Evolutionary conservation across 106 monocot genomes (phyloP).

Genomic region (Narthecium ossifragum): DNA sequence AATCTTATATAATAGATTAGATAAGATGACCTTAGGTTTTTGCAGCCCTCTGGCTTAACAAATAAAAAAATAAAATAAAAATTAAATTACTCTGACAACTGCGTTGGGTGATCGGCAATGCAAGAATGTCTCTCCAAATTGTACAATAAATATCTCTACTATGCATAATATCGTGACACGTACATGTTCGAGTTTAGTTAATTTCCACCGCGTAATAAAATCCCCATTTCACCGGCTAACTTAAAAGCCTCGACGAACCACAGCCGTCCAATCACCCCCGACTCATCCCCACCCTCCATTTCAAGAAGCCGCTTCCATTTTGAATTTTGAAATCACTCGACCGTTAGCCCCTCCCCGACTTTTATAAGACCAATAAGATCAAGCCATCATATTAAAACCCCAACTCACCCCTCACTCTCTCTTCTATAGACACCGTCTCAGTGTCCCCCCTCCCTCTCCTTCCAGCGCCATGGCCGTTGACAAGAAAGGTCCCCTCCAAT

Average conservation of each 20-base stretch:
- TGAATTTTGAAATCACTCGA: constrained; percentile 17
- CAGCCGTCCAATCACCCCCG: not conserved
- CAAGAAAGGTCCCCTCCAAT: constrained; percentile 66
- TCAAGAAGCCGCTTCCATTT: not conserved
- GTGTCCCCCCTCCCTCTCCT: constrained; percentile 24
- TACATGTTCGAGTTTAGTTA: too few relatives aligned
- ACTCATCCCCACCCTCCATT: not conserved
- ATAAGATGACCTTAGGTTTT: too few relatives aligned
- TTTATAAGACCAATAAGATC: not conserved
- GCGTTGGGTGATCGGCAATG: too few relatives aligned
- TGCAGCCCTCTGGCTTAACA: too few relatives aligned
- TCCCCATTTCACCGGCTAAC: too few relatives aligned
- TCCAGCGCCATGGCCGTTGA: constrained; percentile 28
- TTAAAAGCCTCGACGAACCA: not conserved
- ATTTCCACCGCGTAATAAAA: too few relatives aligned
- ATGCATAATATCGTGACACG: too few relatives aligned
- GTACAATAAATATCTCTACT: too few relatives aligned
- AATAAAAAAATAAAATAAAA: too few relatives aligned
- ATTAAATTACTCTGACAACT: too few relatives aligned
- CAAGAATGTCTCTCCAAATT: too few relatives aligned
- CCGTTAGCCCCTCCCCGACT: constrained; percentile 10
- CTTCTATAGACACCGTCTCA: constrained; percentile 30
- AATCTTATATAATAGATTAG: too few relatives aligned
- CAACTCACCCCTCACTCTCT: not conserved
- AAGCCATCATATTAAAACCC: not conserved